phyloP scores from a whole-genome alignment of 2,329 filamentous ascomycete genomes.

The Stemphylium lycopersici region DNA sequence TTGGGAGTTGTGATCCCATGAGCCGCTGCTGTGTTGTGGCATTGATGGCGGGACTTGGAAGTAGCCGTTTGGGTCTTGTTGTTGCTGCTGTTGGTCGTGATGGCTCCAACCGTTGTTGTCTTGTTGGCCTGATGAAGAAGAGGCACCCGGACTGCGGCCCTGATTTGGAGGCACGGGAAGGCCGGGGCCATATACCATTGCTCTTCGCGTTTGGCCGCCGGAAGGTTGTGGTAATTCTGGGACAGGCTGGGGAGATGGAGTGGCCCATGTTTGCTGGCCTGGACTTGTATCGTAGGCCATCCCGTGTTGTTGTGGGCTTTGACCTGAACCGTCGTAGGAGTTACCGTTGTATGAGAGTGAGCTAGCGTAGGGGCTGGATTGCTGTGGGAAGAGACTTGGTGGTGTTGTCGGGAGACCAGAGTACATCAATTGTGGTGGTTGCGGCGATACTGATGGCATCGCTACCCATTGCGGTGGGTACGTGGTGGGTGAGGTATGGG shows the following conservation, averaged over 20 bases:
- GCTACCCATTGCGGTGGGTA: constrained; percentile 38
- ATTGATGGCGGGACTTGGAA: constrained; percentile 4
- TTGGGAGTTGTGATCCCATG: neutral
- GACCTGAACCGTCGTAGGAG: constrained; percentile 23
- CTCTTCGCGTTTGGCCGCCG: constrained; percentile 39
- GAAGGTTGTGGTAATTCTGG: constrained; percentile 42
- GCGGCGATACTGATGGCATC: constrained; percentile 31
- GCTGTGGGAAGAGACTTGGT: constrained; percentile 34
- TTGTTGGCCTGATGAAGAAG: constrained; percentile 6
- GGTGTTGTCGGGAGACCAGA: constrained; percentile 38
- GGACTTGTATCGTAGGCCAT: constrained; percentile 23
- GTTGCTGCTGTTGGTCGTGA: constrained; percentile 2
- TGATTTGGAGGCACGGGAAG: constrained; percentile 17
- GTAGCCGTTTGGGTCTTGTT: constrained; percentile 6
- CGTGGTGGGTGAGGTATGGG: constrained; percentile 26
- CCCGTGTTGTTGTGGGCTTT: constrained; percentile 23
- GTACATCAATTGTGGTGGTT: constrained; percentile 34
- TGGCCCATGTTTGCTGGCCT: constrained; percentile 27
- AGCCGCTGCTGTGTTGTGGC: constrained; percentile 3
- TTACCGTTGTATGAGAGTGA: constrained; percentile 37
- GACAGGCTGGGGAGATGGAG: constrained; percentile 37
- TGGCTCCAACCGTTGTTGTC: neutral
- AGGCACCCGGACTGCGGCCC: constrained; percentile 16
- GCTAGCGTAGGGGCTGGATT: constrained; percentile 36
- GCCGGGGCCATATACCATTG: constrained; percentile 38